Evolutionary conservation across 768 basidiomycete species (phyloP), one percentile per base, ranked within the genome.

Genomic region (Lactarius vividus): DNA sequence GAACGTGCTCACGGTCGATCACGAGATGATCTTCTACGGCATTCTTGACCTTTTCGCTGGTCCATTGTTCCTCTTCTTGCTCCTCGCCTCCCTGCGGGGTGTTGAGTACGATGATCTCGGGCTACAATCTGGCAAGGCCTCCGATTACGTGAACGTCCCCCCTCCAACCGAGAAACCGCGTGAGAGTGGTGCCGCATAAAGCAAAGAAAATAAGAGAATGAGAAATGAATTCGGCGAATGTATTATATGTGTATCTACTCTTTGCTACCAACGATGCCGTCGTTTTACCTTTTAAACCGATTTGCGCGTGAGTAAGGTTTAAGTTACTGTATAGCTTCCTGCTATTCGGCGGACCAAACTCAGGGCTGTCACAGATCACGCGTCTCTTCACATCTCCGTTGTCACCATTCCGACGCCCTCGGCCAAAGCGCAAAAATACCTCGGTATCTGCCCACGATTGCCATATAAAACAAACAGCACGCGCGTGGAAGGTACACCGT

Each of bases 21-120:
- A 76, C 23, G 85, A 87, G 74, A 85, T 85, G 83, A 74, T 84
- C 52, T 82, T 78, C 71, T 85, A 86, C 72, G 82, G 84, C 60
- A 76, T 86, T 61, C 77, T 81, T 57, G 80, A 81, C 67, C 60
- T 81, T 35, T 11, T 80, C 61, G 72, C 79, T 5, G 80, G 74
- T 1, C 81, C 80, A 1, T 33, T 80, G 42, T 81, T 80, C 73
- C 71, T 81, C 7, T 66, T 63, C 10, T 0, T 16, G 0, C 40
- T 33, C 56, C 75, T 57, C 54, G 61, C 31, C 74, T 71, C 60
- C 67, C 76, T 76, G 35, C 57, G 72, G 53, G 61, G 13, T 63
- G 42, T 75, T 64, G 76, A 77, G 59, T 77, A 77, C 64, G 70
- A 68, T 46, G 44, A 59, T 11, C 73, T 75, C 28, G 76, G 74